Evolutionary conservation across 139 green algal species (phyloP).

Genomic region (Parachlorella kessleri): DNA sequence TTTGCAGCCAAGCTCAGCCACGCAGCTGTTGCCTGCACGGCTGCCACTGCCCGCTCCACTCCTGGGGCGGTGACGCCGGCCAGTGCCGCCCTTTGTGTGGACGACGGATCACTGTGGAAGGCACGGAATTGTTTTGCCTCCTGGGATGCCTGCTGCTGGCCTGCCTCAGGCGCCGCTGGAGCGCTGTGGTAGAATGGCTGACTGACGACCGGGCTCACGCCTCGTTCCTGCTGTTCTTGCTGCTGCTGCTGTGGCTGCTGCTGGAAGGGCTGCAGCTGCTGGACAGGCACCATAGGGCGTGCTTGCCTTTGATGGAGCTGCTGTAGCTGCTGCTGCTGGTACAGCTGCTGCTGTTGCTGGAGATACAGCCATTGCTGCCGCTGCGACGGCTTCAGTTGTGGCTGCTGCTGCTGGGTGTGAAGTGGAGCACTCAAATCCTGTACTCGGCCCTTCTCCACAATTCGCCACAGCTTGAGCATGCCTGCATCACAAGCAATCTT

Average conservation of each 20-base stretch:
- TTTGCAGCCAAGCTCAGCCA: too few relatives aligned
- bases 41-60: too few relatives aligned
- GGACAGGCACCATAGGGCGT: not conserved
- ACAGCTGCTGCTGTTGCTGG: not conserved
- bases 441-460: not conserved
- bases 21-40: too few relatives aligned
- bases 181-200: too few relatives aligned
- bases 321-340: not conserved
- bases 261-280: not conserved
- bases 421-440: too few relatives aligned
- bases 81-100: too few relatives aligned
- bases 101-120: too few relatives aligned
- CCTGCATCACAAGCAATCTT: too few relatives aligned
- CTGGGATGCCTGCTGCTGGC: not conserved
- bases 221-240: not conserved
- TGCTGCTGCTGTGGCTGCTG: conserved; percentile 18
- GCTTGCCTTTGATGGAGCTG: not conserved
- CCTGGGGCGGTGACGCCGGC: too few relatives aligned
- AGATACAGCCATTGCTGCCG: not conserved
- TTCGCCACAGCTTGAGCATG: not conserved
- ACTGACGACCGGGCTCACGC: too few relatives aligned
- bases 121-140: too few relatives aligned
- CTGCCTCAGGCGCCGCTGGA: not conserved
- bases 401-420: too few relatives aligned
- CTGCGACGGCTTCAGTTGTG: not conserved